Evolutionary conservation across 768 basidiomycete genomes (phyloP), one percentile per base, ranked within the genome.

Genomic region (Rhodotorula taiwanensis): DNA sequence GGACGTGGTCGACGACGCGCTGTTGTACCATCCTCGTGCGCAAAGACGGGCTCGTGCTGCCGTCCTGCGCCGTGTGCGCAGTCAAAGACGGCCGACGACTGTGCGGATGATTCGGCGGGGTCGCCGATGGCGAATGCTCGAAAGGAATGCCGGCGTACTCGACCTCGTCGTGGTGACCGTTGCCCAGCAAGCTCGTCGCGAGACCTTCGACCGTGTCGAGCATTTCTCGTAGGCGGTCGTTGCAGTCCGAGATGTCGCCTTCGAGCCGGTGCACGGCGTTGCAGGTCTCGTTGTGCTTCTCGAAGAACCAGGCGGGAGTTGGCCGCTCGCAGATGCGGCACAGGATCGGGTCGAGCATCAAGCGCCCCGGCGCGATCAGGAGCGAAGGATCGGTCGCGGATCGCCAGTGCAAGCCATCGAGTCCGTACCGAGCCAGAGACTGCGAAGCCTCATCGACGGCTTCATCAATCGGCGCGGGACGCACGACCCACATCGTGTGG

Each of bases 201-300:
- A 97, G 81, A 41, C 90, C 88, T 53, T 85, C 84, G 70, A 95
- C 87, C 9, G 89, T 88, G 73, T 85, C 88, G 61, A 85, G 83
- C 56, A 98, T 80, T 73, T 98, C 95, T 21, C 81, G 76, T 59
- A 98, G 86, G 28, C 86, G 86, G 75, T 99, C 95, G 77, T 98
- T 95, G 79, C 87, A 89, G 73, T 91, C 89, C 43, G 82, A 78
- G 69, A 98, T 92, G 76, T 95, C 93, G 23, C 92, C 91, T 76
- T 99, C 95, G 65, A 99, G 81, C 49, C 89, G 85, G 77, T 99
- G 95, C 5, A 88, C 86, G 77, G 97, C 94, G 70, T 84, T 89
- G 72, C 95, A 99, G 16, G 93, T 98, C 77, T 99, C 95, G 81
- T 91, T 98, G 79, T 99, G 95, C 79, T 97, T 98, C 79, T 98